Evolutionary conservation across 176 grass and related monocot genomes (phyloP).

Genomic region (Oryza nivara): DNA sequence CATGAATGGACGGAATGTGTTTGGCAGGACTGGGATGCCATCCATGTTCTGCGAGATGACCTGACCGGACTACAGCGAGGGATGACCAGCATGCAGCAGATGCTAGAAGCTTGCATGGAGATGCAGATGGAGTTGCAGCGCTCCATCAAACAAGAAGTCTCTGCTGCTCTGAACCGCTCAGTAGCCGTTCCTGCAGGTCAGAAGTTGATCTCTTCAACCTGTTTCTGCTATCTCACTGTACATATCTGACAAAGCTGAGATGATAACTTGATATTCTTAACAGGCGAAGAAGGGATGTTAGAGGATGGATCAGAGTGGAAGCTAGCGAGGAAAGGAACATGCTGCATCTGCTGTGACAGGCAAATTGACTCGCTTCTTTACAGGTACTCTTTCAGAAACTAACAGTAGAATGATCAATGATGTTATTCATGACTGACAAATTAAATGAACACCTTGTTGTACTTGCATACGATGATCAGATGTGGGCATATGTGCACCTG

Average conservation of each 20-base stretch:
- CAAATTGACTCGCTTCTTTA: constrained; percentile 92
- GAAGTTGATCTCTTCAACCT: not conserved
- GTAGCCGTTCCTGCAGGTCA: constrained; percentile 39
- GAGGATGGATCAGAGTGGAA: constrained; percentile 64
- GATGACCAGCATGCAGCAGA: constrained; percentile 72
- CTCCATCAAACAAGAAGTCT: constrained; percentile 80
- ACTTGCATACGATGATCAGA: constrained; percentile 26
- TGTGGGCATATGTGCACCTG: constrained; percentile 97
- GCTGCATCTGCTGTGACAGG: constrained; percentile 84
- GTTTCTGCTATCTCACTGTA: not conserved
- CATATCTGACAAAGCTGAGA: not conserved
- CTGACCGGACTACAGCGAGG: constrained; percentile 68
- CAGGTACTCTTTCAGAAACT: constrained; percentile 37
- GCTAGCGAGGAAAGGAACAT: constrained; percentile 77
- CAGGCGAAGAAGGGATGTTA: constrained; percentile 35
- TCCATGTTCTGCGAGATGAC: constrained; percentile 79
- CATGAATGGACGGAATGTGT: not conserved
- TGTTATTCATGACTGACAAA: not conserved
- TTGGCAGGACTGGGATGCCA: constrained; percentile 74
- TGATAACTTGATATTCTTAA: not conserved
- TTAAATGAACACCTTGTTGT: not conserved
- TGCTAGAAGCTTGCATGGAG: constrained; percentile 87
- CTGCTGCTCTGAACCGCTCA: constrained; percentile 73
- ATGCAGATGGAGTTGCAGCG: constrained; percentile 95
- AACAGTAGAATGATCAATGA: constrained; percentile 5